A percentile compares a stretch with the other conserved stretches of the same genome.
Evolutionary conservation across 345 rosid genomes (phyloP).

Genomic region (Aurinia saxatilis): DNA sequence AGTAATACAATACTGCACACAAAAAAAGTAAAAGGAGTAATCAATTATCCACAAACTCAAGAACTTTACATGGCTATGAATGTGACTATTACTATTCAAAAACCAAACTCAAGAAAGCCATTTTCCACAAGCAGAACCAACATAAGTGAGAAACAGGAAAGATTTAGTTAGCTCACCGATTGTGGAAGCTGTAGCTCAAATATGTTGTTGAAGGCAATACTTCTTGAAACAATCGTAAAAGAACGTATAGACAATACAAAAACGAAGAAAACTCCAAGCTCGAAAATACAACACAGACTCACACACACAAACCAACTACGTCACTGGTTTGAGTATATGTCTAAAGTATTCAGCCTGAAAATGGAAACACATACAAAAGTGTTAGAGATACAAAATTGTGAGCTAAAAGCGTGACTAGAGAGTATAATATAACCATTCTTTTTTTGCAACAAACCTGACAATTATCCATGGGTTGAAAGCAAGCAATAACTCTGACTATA

Average conservation of each 20-base stretch:
- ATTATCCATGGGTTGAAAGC: slow-evolving; percentile 97
- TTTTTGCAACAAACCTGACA: slow-evolving; percentile 68
- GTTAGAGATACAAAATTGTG: background rate
- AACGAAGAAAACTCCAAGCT: slow-evolving; percentile 35
- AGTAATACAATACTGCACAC: slow-evolving; percentile 22
- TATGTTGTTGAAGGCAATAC: slow-evolving; percentile 26
- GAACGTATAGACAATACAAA: slow-evolving; percentile 18
- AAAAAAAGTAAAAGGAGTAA: slow-evolving; percentile 7
- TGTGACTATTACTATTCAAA: too few species aligned
- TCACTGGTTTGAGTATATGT: slow-evolving; percentile 93
- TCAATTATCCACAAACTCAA: background rate
- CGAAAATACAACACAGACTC: slow-evolving; percentile 22
- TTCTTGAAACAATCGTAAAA: slow-evolving; percentile 30
- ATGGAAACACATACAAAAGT: slow-evolving; percentile 11
- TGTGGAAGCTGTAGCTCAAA: slow-evolving; percentile 26
- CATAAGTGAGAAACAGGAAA: background rate
- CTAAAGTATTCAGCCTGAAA: slow-evolving; percentile 94
- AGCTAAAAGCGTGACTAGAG: background rate
- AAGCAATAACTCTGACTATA: slow-evolving; percentile 85
- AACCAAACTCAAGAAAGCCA: too few species aligned
- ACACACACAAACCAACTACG: slow-evolving; percentile 50
- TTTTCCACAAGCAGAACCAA: background rate
- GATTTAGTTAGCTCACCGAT: slow-evolving; percentile 34
- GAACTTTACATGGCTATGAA: slow-evolving; percentile 38
- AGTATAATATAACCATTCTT: background rate